Evolutionary conservation across 2,329 filamentous ascomycete species (phyloP), one percentile per base, ranked within the genome.

Genomic region (Didymella exigua): DNA sequence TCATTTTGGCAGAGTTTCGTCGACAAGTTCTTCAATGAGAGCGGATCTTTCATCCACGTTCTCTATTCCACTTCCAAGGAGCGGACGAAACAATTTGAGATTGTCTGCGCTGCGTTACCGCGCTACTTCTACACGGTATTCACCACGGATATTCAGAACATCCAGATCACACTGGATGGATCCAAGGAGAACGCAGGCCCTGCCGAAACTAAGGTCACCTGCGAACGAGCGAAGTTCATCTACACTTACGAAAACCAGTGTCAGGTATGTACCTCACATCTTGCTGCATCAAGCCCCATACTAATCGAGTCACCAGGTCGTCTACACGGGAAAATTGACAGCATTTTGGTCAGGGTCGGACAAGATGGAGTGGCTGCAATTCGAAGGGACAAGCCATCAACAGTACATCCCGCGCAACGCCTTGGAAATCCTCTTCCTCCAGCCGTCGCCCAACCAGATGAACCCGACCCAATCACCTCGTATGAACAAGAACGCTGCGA

Each of bases 51-150:
- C 68, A 86, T 92, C 36, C 86, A 93, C 65, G 84, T 86, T 3
- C 79, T 96, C 14, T 82, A 75, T 61, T 76, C 78, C 23, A 66
- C 72, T 4, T 80, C 84, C 18, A 77, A 77, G 53, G 84, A 87
- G 38, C 81, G 79, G 16, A 84, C 88, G 50, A 97, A 96, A 78
- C 86, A 89, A 67, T 97, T 93, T 67, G 93, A 97, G 72, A 91
- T 98, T 43, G 85, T 88, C 2, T 90, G 86, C 54, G 85, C 92
- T 3, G 90, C 90, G 0, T 81, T 99, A 40, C 86, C 93, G 29
- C 87, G 93, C 67, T 98, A 95, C 75, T 97, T 96, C 72, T 86
- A 89, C 66, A 93, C 91, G 0, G 89, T 96, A 67, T 97, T 95
- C 71, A 88, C 89, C 53, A 93, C 91, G 57, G 93, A 73, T 13